Percentiles rank a stretch among this genome's conserved stretches.
phyloP scores from a whole-genome alignment of 1,139 yeast genomes.

The Nakaseomyces kungkrabaensis region DNA sequence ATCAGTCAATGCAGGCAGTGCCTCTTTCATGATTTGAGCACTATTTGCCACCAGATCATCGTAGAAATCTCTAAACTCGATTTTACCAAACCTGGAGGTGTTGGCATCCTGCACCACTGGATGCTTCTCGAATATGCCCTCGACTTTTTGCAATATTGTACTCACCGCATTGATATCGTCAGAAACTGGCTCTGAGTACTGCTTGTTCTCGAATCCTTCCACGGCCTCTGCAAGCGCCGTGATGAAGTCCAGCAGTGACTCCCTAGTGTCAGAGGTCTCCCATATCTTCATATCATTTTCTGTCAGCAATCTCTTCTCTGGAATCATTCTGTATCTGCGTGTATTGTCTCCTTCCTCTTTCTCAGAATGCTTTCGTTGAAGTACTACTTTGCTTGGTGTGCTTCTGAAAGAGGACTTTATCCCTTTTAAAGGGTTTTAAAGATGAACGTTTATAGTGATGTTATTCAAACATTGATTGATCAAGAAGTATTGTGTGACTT shows the following conservation, averaged over 20 bases:
- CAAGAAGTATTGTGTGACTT: no score
- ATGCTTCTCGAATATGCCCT: conserved; percentile 38
- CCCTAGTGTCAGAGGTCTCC: conserved; percentile 44
- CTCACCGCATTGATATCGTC: conserved; percentile 31
- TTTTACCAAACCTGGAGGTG: conserved; percentile 79
- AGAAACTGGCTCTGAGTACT: conserved; percentile 33
- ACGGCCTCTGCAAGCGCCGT: conserved; percentile 54
- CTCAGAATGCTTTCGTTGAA: no score
- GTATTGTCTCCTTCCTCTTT: no score
- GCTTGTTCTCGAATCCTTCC: conserved; percentile 48
- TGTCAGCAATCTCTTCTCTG: conserved; percentile 49
- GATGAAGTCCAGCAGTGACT: conserved; percentile 46
- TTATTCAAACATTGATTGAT: no score
- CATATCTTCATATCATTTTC: conserved; percentile 56
- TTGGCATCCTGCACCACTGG: conserved; percentile 59
- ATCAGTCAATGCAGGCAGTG: conserved; percentile 16
- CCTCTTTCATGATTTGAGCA: conserved; percentile 19
- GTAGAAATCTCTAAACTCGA: conserved; percentile 77
- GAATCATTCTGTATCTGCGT: conserved; percentile 20
- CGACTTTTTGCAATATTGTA: conserved; percentile 38
- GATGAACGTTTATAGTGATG: no score
- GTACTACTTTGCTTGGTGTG: no score
- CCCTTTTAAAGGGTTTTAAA: no score
- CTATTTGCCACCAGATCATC: conserved; percentile 45
- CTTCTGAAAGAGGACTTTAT: no score